Evolutionary conservation across 73 alveolate species (phyloP), one percentile per base, ranked within the genome.

Genomic region (Stentor coeruleus): DNA sequence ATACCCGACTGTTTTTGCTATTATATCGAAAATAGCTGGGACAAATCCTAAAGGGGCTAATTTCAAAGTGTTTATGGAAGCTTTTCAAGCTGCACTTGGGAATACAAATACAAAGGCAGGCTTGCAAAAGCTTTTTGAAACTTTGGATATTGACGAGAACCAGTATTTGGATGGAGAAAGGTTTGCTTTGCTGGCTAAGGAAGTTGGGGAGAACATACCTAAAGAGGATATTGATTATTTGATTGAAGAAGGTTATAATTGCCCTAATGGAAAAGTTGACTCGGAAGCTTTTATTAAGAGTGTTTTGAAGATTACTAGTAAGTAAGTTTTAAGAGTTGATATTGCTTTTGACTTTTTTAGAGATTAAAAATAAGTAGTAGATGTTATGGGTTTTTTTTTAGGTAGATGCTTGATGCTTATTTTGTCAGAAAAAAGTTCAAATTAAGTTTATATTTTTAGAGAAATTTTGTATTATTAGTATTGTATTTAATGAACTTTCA

Each of bases 241-340:
- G 86, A 77, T 90, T 37, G 76, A 59, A 35, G 76, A 86, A 38
- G 86, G 89, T 28, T 89, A 90, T 74, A 60, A 74, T 35, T 86
- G 89, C 81, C 85, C 85, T 74, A 93, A 91, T 86, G 94, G 94
- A 30, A 89, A 79, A 84, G 87, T 91, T 35, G 85, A 84, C 77
- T 83, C 89, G 58, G 95, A 91, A 41, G 96, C 88, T 74, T 91
- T 91, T 81, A 6, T 11, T 11, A 49, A 49, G 20, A 49, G 66
- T 11, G 6, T 49, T 6, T 49, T 49, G 66, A 49, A 49, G n/a
- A n/a, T n/a, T n/a, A n/a, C n/a, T n/a, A n/a, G n/a, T n/a, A n/a
- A n/a, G n/a, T n/a, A n/a, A n/a, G n/a, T n/a, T n/a, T n/a, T n/a
- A n/a, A n/a, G n/a, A n/a, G n/a, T n/a, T n/a, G n/a, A n/a, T n/a